Conservation (phyloP, 306 rosid genomes). For the Sesbania bispinosa region DNA sequence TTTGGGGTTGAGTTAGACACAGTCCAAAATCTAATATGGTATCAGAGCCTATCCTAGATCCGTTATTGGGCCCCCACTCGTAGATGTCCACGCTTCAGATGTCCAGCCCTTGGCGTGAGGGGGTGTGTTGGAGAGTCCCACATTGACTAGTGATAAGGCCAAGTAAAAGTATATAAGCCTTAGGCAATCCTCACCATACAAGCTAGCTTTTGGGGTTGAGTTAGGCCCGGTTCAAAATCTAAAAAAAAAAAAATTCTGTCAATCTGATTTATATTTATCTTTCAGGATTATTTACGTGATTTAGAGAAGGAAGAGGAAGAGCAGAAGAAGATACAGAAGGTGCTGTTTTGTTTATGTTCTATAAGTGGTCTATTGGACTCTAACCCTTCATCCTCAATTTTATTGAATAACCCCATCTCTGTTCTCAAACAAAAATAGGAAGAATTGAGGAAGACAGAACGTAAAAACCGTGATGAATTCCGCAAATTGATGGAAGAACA, state of each 20-base stretch:
- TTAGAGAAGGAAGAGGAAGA: conserved; percentile 94
- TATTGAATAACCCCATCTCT: conserved; percentile 34
- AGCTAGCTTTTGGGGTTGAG: too few species aligned
- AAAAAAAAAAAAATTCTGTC: conserved; percentile 11
- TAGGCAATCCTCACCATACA: too few species aligned
- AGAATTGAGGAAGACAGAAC: conserved; percentile 83
- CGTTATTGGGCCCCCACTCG: too few species aligned
- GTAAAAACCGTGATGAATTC: conserved; percentile 89
- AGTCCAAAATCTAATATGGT: too few species aligned
- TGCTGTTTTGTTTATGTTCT: conserved; percentile 27
- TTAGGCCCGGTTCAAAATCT: background rate
- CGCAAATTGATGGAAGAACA: conserved; percentile 93
- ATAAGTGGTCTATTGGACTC: background rate
- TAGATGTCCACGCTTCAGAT: too few species aligned
- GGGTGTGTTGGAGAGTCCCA: too few species aligned
- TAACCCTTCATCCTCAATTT: background rate
- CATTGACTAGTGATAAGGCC: too few species aligned
- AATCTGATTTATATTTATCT: conserved; percentile 29
- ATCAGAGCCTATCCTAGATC: too few species aligned
- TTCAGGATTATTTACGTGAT: conserved; percentile 75
- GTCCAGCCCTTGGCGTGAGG: too few species aligned
- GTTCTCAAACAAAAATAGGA: conserved; percentile 57
- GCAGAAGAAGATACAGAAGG: conserved; percentile 87
- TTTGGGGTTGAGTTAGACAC: too few species aligned
- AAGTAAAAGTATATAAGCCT: too few species aligned